Percentiles rank a stretch among this genome's conserved stretches.
Conservation (phyloP, 108 stramenopile species). For the Fragilaria crotonensis region DNA sequence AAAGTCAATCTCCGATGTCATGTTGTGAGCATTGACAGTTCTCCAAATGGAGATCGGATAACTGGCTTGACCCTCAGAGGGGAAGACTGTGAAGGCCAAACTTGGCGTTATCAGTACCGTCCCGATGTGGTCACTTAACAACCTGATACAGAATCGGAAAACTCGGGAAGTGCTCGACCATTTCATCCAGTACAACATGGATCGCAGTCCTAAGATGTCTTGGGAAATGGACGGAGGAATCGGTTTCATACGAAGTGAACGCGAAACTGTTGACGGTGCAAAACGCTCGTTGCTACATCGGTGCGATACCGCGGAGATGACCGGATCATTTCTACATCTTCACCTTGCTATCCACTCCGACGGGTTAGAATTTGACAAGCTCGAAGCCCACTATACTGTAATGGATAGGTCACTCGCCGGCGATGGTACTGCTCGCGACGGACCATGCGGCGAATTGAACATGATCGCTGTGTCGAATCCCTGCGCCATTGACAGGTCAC, state of each 20-base stretch:
- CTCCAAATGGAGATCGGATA: constrained; percentile 29
- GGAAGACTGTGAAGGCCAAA: constrained; percentile 39
- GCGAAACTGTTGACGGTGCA: background rate
- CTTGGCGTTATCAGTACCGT: constrained; percentile 84
- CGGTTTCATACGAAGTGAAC: constrained; percentile 11
- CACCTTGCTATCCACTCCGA: constrained; percentile 81
- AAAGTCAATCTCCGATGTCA: constrained; percentile 55
- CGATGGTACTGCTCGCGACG: constrained; percentile 37
- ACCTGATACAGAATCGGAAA: constrained; percentile 45
- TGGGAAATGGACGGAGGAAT: constrained; percentile 23
- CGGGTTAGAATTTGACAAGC: constrained; percentile 46
- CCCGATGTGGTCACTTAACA: constrained; percentile 62
- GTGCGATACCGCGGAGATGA: constrained; percentile 68
- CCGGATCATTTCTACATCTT: constrained; percentile 85
- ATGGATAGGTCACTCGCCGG: constrained; percentile 76
- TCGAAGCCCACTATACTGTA: constrained; percentile 90
- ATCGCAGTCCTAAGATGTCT: constrained; percentile 23
- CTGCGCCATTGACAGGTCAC: constrained; percentile 63
- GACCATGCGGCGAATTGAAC: constrained; percentile 81
- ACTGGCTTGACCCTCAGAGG: constrained; percentile 54
- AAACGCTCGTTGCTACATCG: constrained; percentile 25
- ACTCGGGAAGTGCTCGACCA: constrained; percentile 35
- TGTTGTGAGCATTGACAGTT: constrained; percentile 60
- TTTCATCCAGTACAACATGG: constrained; percentile 7
- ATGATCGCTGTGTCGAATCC: constrained; percentile 91